Conservation (phyloP, 2,329 filamentous ascomycete species). For the Fusarium palustre region DNA sequence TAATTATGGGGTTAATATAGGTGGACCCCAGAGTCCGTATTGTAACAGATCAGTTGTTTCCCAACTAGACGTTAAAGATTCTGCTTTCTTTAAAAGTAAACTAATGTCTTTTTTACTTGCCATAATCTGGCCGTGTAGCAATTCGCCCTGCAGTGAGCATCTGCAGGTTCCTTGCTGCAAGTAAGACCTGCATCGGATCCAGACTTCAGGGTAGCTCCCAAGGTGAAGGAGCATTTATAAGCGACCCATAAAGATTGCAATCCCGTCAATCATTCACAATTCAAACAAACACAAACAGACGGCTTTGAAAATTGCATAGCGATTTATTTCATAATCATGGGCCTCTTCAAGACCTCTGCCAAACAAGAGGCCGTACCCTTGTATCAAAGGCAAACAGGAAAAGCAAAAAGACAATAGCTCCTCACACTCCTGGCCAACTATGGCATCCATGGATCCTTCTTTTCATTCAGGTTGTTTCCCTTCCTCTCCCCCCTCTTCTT, state of each 20-base stretch:
- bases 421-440: constrained; percentile 44
- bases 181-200: background rate
- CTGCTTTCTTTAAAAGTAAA: background rate
- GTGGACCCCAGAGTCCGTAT: background rate
- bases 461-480: constrained; percentile 41
- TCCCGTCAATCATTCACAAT: background rate
- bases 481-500: constrained; percentile 5
- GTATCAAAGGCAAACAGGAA: constrained; percentile 36
- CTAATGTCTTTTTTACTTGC: no score
- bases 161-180: background rate
- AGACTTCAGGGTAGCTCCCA: background rate
- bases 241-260: background rate
- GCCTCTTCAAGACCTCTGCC: constrained; percentile 36
- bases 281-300: background rate
- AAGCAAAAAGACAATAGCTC: constrained; percentile 46
- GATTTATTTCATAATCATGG: constrained; percentile 45
- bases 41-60: background rate
- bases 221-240: background rate
- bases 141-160: background rate
- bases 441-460: constrained; percentile 30
- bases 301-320: constrained; percentile 15
- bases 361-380: constrained; percentile 35
- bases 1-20: background rate
- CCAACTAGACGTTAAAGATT: background rate
- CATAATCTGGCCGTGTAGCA: no score